Evolutionary conservation across 768 basidiomycete species (phyloP), one percentile per base, ranked within the genome.

Genomic region (Termitomyces sp.): DNA sequence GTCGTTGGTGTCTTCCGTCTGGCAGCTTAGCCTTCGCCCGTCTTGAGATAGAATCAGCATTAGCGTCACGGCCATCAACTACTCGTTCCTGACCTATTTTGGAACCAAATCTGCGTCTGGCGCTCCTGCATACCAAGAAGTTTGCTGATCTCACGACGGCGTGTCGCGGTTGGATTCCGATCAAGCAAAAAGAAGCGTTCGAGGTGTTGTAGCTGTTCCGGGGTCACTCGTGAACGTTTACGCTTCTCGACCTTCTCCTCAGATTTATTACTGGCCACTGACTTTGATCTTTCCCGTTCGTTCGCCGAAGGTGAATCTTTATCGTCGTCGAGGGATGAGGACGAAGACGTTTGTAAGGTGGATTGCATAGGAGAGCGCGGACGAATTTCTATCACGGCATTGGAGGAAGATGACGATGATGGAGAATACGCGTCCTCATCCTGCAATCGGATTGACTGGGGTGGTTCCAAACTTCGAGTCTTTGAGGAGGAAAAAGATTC

Each of bases 91-190:
- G 60, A 86, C 90, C 90, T 77, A 66, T 93, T 92, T 68, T 93
- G 90, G 64, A 91, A 93, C 91, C 91, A 92, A 47, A 93, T 87
- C 70, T 92, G 91, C 0, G 88, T 91, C 74, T 92, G 91, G 38
- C 89, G 84, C 70, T 92, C 91, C 50, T 87, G 81, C 86, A 93
- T 91, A 15, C 88, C 87, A 5, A 93, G 75, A 54, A 81, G 68
- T 26, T 84, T 80, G 56, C 86, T 83, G 52, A 93, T 89, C 63
- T 91, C 89, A 53, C 83, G 81, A 43, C 91, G 77, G 49, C 83
- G 78, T 11, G 79, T 78, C 2, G 86, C 85, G 3, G 86, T 86
- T 10, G 91, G 91, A 66, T 83, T 87, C 43, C 84, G 78, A 67
- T 91, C 88, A 50, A 71, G 64, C 12, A 81, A 69, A 66, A 92